Evolutionary conservation across 345 rosid species (phyloP).

Genomic region (Eucalyptus pauciflora): DNA sequence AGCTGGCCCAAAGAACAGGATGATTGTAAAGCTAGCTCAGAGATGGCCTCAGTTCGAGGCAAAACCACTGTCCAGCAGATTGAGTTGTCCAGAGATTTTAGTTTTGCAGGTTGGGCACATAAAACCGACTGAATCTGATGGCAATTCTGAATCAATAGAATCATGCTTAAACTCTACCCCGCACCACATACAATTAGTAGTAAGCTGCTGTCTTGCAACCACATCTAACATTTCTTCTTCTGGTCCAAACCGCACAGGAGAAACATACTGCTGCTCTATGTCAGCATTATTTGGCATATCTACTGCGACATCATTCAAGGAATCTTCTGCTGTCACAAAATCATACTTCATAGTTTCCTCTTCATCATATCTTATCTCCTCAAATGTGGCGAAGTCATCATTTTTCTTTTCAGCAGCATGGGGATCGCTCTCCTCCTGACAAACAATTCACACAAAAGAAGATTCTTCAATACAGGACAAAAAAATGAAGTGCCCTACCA

Average conservation of each 20-base stretch:
- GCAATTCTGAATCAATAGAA: conserved; percentile 29
- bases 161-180: conserved; percentile 50
- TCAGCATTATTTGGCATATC: conserved; percentile 8
- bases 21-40: neutral
- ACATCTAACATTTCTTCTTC: conserved; percentile 10
- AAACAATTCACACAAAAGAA: neutral
- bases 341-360: conserved; percentile 23
- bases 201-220: conserved; percentile 4
- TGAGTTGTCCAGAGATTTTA: conserved; percentile 35
- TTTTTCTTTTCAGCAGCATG: conserved; percentile 2
- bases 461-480: neutral
- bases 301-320: conserved; percentile 15
- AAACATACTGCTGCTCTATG: conserved; percentile 10
- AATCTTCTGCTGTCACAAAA: conserved; percentile 14
- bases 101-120: conserved; percentile 65
- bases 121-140: conserved; percentile 58
- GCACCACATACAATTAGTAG: conserved; percentile 55
- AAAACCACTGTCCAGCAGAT: neutral
- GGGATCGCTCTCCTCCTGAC: conserved; percentile 29
- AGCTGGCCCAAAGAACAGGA: neutral
- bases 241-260: conserved; percentile 21
- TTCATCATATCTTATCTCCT: conserved; percentile 38
- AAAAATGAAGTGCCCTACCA: neutral
- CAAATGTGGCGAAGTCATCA: conserved; percentile 14
- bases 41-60: neutral